A percentile compares a stretch with the other conserved stretches of the same genome.
phyloP scores from a whole-genome alignment of 2,329 filamentous ascomycete species.

The Aspergillus luchuensis region DNA sequence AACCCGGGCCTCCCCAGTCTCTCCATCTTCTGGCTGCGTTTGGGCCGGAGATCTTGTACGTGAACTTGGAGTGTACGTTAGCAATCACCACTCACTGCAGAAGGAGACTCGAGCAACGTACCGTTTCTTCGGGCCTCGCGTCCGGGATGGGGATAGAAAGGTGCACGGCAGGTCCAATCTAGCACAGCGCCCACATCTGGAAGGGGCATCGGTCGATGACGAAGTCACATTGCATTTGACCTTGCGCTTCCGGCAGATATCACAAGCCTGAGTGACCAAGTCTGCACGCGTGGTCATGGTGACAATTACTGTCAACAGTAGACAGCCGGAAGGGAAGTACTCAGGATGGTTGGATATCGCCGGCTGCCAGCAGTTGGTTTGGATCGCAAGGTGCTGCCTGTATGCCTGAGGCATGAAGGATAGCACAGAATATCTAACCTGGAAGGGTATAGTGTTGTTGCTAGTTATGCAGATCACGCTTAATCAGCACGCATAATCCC shows the following conservation, averaged over 20 bases:
- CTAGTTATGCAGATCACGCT: background rate
- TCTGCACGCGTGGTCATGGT: background rate
- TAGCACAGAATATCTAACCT: background rate
- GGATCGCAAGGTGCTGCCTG: background rate
- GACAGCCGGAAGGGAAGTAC: too few species aligned
- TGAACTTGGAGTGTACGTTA: background rate
- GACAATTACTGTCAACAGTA: background rate
- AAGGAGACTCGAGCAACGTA: background rate
- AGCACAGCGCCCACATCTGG: slow-evolving; percentile 16
- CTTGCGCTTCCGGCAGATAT: slow-evolving; percentile 12
- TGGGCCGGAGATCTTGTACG: background rate
- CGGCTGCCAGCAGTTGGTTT: background rate
- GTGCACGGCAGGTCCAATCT: slow-evolving; percentile 17
- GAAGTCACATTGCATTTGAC: slow-evolving; percentile 8
- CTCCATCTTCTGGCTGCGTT: background rate
- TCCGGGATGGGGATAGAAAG: slow-evolving; percentile 18
- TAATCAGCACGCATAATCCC: background rate
- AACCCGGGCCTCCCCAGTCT: background rate
- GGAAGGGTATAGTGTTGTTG: too few species aligned
- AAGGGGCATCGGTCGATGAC: background rate
- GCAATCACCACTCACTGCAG: background rate
- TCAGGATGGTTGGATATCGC: background rate
- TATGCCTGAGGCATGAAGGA: background rate
- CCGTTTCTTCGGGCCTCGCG: slow-evolving; percentile 19
- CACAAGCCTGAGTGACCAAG: slow-evolving; percentile 7